Evolutionary conservation across 2,329 filamentous ascomycete species (phyloP).

Genomic region (Thermoascus crustaceus): DNA sequence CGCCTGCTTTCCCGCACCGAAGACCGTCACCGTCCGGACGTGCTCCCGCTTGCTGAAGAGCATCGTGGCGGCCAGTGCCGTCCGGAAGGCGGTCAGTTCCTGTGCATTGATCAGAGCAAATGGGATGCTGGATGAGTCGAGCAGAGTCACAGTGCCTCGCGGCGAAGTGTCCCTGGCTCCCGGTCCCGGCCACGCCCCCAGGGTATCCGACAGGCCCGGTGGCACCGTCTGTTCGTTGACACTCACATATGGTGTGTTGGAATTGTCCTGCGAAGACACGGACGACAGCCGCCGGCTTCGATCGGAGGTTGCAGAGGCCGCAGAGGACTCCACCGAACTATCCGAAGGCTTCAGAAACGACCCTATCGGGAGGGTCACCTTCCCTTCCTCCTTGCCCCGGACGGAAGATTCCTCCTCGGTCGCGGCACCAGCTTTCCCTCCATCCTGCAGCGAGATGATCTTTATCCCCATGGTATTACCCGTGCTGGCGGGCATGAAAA

Average conservation of each 20-base stretch:
- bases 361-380: neutral
- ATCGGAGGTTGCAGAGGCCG: no score
- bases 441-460: constrained; percentile 49
- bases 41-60: constrained; percentile 57
- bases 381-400: neutral
- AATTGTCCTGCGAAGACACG: constrained; percentile 7
- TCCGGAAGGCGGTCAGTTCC: constrained; percentile 62
- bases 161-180: constrained; percentile 40
- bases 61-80: constrained; percentile 53
- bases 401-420: neutral
- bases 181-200: constrained; percentile 27
- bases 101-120: constrained; percentile 58
- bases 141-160: constrained; percentile 51
- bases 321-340: no score
- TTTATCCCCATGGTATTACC: constrained; percentile 55
- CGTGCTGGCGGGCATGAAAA: constrained; percentile 60
- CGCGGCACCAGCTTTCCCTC: constrained; percentile 15
- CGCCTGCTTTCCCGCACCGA: constrained; percentile 81
- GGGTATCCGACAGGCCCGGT: constrained; percentile 18
- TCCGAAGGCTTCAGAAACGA: no score
- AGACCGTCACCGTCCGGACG: constrained; percentile 71
- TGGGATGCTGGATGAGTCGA: constrained; percentile 50
- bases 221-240: neutral
- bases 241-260: constrained; percentile 2
- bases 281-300: constrained; percentile 4